phyloP scores from a whole-genome alignment of 352 stramenopile species.

The Pseudoperonospora humuli region DNA sequence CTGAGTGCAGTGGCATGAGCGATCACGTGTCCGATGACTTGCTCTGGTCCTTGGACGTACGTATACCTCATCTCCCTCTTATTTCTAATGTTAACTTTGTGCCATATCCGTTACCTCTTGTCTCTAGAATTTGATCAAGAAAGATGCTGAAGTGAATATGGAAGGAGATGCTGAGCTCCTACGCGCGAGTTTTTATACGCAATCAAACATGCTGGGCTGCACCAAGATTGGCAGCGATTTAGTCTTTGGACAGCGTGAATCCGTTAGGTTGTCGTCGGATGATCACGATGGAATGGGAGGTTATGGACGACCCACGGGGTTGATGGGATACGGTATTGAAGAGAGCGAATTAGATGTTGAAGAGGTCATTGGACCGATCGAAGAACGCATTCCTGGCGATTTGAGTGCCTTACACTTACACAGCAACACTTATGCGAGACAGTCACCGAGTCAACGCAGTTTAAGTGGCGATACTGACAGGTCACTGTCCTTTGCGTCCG shows the following conservation, averaged over 20 bases:
- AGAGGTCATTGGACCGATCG: slow-evolving; percentile 21
- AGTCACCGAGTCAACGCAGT: slow-evolving; percentile 32
- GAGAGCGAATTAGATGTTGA: slow-evolving; percentile 30
- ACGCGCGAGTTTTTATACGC: slow-evolving; percentile 39
- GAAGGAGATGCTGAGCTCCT: slow-evolving; percentile 28
- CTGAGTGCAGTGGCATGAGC: slow-evolving; percentile 22
- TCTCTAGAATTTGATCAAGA: slow-evolving; percentile 35
- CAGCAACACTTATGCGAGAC: slow-evolving; percentile 17
- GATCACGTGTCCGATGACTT: slow-evolving; percentile 62
- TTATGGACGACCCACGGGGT: slow-evolving; percentile 21
- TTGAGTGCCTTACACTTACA: slow-evolving; percentile 11
- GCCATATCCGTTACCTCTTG: slow-evolving; percentile 3
- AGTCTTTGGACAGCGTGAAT: slow-evolving; percentile 35
- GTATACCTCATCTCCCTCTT: not conserved
- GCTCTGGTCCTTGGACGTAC: slow-evolving; percentile 63
- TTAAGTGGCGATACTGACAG: slow-evolving; percentile 59
- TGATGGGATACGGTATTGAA: slow-evolving; percentile 29
- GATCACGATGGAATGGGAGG: slow-evolving; percentile 10
- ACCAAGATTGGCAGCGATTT: slow-evolving; percentile 38
- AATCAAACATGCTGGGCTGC: slow-evolving; percentile 25
- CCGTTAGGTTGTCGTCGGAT: slow-evolving; percentile 6
- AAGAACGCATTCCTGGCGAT: slow-evolving; percentile 15
- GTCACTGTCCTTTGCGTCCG: slow-evolving; percentile 54
- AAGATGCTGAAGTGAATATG: slow-evolving; percentile 23
- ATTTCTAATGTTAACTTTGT: not conserved